phyloP scores from a whole-genome alignment of 2,329 filamentous ascomycete genomes.

The Phialophora expanda region DNA sequence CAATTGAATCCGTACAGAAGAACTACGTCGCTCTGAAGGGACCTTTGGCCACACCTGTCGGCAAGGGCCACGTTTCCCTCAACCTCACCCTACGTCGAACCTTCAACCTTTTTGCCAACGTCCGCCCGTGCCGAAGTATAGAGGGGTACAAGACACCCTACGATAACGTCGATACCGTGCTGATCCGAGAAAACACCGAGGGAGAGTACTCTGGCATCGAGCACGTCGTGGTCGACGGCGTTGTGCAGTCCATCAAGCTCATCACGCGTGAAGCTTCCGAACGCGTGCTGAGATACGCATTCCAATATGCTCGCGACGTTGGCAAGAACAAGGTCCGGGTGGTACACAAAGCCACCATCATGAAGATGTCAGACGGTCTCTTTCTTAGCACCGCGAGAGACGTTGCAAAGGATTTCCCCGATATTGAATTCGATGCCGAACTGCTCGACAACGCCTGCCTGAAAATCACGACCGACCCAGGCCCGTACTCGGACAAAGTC shows the following conservation, averaged over 20 bases:
- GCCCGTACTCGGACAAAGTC: conserved; percentile 82
- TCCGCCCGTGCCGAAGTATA: conserved; percentile 96
- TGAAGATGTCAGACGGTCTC: conserved; percentile 96
- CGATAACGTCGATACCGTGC: conserved; percentile 92
- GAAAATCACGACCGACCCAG: conserved; percentile 96
- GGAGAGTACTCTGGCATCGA: conserved; percentile 99
- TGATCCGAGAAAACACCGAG: conserved; percentile 99
- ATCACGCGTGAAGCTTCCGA: conserved; percentile 91
- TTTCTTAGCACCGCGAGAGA: conserved; percentile 88
- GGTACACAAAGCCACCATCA: conserved; percentile 97
- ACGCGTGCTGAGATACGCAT: conserved; percentile 94
- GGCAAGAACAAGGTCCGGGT: conserved; percentile 93
- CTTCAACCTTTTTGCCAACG: conserved; percentile 99
- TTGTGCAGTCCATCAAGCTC: conserved; percentile 99
- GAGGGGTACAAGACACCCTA: conserved; percentile 98
- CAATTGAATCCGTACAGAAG: conserved; percentile 89
- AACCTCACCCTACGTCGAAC: conserved; percentile 98
- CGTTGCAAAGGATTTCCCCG: conserved; percentile 92
- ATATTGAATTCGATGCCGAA: conserved; percentile 96
- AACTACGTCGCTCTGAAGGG: conserved; percentile 99
- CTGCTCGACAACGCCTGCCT: conserved; percentile 99
- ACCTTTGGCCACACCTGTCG: conserved; percentile 93
- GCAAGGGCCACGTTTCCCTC: conserved; percentile 98
- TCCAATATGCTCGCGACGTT: conserved; percentile 94
- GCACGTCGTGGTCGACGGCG: conserved; percentile 95